Conservation (phyloP, 2,329 filamentous ascomycete genomes). For the Xylaria sp. region DNA sequence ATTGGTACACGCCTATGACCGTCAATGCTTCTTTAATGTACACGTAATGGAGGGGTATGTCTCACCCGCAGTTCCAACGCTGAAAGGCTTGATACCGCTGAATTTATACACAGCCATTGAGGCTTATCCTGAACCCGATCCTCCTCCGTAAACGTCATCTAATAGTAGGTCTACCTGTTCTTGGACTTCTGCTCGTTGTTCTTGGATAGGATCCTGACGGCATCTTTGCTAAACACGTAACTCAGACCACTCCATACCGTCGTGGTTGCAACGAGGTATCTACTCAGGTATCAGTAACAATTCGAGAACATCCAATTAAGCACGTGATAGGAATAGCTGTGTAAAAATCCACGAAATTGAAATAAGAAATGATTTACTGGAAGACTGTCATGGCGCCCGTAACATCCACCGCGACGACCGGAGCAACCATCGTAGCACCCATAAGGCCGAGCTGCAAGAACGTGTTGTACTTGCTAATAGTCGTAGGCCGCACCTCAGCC, state of each 20-base stretch:
- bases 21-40: not conserved
- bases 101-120: not conserved
- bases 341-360: not conserved
- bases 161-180: not conserved
- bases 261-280: slow-evolving; percentile 83
- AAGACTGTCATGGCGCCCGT: slow-evolving; percentile 60
- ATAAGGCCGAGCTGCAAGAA: slow-evolving; percentile 88
- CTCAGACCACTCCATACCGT: slow-evolving; percentile 94
- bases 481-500: slow-evolving; percentile 82
- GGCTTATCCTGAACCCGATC: not conserved
- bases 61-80: not conserved
- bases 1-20: not conserved
- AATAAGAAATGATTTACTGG: slow-evolving; percentile 59
- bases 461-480: slow-evolving; percentile 90
- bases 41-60: not conserved
- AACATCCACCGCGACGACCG: slow-evolving; percentile 69
- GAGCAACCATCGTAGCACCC: slow-evolving; percentile 80
- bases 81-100: not conserved
- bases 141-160: not conserved
- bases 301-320: not conserved
- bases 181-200: slow-evolving; percentile 35
- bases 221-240: slow-evolving; percentile 89
- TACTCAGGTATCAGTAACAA: slow-evolving; percentile 48
- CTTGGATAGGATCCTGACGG: slow-evolving; percentile 77
- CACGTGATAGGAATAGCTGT: not conserved